Conservation (phyloP, 2,329 filamentous ascomycete species). For the Cladosporium sphaerospermum region DNA sequence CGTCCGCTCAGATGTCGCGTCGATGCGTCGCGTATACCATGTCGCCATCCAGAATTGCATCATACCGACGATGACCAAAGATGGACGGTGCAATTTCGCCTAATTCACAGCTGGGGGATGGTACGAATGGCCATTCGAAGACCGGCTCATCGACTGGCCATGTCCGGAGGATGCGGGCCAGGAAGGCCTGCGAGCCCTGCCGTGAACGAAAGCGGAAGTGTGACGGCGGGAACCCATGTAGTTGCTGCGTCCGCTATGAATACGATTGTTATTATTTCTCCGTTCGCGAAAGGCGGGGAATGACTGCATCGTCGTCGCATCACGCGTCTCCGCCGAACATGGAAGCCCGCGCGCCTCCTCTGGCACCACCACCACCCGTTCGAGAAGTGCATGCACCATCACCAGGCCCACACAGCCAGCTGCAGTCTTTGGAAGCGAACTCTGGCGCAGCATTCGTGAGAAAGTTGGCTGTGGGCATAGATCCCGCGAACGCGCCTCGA, state of each 20-base stretch:
- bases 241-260: slow-evolving; percentile 45
- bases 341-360: not conserved
- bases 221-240: slow-evolving; percentile 45
- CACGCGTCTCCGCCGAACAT: slow-evolving; percentile 16
- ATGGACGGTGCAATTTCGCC: slow-evolving; percentile 1
- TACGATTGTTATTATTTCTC: slow-evolving; percentile 43
- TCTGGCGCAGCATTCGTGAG: slow-evolving; percentile 49
- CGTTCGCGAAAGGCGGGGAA: slow-evolving; percentile 24
- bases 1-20: too few relatives aligned
- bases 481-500: slow-evolving; percentile 44
- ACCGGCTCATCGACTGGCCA: slow-evolving; percentile 4
- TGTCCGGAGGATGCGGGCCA: slow-evolving; percentile 9
- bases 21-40: too few relatives aligned
- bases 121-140: not conserved
- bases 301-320: slow-evolving; percentile 17
- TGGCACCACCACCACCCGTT: slow-evolving; percentile 2
- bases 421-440: slow-evolving; percentile 45
- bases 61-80: not conserved
- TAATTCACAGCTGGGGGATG: slow-evolving; percentile 4
- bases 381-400: not conserved
- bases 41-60: not conserved
- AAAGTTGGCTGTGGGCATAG: slow-evolving; percentile 44
- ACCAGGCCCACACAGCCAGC: slow-evolving; percentile 11
- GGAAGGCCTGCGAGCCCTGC: slow-evolving; percentile 34
- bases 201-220: slow-evolving; percentile 51